These are phyloP conservation scores for Penicillium sp. DNA, from an alignment of 2,329 filamentous ascomycete genomes.

Conservation along the genomic window DNA sequence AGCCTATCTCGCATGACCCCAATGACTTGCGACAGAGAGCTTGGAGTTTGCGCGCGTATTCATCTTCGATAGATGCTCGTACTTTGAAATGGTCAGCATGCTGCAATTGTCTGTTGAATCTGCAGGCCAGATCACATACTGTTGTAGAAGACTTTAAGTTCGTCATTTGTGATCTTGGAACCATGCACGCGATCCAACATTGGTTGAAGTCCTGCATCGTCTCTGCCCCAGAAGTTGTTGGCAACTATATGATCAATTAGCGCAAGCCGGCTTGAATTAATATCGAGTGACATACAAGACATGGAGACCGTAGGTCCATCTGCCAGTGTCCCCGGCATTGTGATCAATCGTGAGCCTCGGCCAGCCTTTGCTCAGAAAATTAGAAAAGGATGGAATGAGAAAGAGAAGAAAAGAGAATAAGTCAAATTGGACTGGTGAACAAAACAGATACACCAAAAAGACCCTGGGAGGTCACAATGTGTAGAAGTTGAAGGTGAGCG, in stretches of 20 bases:
- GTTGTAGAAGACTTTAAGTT: constrained; percentile 86
- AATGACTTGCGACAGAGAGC: constrained; percentile 84
- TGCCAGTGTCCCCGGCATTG: constrained; percentile 62
- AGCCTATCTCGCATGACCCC: constrained; percentile 83
- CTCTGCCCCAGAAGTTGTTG: constrained; percentile 99
- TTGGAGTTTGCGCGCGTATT: constrained; percentile 87
- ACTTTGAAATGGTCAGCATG: constrained; percentile 44
- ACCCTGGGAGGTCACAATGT: constrained; percentile 23
- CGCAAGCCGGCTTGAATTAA: not conserved
- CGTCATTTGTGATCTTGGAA: constrained; percentile 92
- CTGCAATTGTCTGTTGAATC: not conserved
- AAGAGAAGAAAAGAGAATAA: constrained; percentile 13
- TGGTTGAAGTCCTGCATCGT: constrained; percentile 91
- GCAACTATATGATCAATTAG: constrained; percentile 60
- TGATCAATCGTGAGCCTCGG: constrained; percentile 34
- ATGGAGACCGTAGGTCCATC: constrained; percentile 67
- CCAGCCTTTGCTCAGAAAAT: constrained; percentile 39
- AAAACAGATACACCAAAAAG: constrained; percentile 11
- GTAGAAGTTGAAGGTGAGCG: constrained; percentile 15
- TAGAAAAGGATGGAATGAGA: constrained; percentile 10
- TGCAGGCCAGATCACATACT: constrained; percentile 54
- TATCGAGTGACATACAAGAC: constrained; percentile 57
- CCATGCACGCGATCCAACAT: constrained; percentile 92
- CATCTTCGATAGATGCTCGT: constrained; percentile 91
- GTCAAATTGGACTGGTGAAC: constrained; percentile 8